phyloP scores from a whole-genome alignment of 805 yeast species.

The Ogataea trehalophila region DNA sequence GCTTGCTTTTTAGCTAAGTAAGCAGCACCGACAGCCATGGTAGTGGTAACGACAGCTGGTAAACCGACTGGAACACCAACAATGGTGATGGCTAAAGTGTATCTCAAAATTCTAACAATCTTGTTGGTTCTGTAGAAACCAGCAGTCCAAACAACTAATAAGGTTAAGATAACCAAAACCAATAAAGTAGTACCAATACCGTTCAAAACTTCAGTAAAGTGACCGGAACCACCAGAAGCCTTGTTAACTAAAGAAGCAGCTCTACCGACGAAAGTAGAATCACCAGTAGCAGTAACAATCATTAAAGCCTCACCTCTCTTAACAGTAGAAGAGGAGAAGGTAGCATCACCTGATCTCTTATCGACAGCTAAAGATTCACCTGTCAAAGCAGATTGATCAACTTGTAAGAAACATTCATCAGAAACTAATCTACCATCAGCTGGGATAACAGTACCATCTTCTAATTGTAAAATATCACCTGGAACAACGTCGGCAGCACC shows the following conservation, averaged over 20 bases:
- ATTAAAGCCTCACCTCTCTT: constrained; percentile 94
- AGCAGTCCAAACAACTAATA: constrained; percentile 87
- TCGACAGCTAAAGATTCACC: constrained; percentile 97
- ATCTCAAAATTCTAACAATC: constrained; percentile 84
- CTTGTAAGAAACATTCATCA: constrained; percentile 81
- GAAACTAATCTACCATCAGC: constrained; percentile 89
- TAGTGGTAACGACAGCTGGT: constrained; percentile 97
- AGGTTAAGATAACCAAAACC: constrained; percentile 81
- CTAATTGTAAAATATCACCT: constrained; percentile 89
- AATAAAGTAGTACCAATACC: constrained; percentile 93
- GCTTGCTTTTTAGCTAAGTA: constrained; percentile 96
- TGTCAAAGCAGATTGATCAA: constrained; percentile 95
- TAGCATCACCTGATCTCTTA: constrained; percentile 81
- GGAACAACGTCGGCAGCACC: constrained; percentile 86
- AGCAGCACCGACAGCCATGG: constrained; percentile 99
- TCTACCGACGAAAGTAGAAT: constrained; percentile 92
- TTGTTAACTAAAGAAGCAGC: constrained; percentile 95
- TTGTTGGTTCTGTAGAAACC: constrained; percentile 88
- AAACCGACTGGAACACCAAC: constrained; percentile 98
- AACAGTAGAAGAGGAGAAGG: constrained; percentile 90
- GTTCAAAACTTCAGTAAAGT: constrained; percentile 94
- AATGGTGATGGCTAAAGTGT: constrained; percentile 92
- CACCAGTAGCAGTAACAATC: constrained; percentile 95
- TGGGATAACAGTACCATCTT: constrained; percentile 90
- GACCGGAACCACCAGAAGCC: constrained; percentile 91